Base-by-base conservation (phyloP, 2,329 filamentous ascomycete species). In the Fusarium dlaminii region DNA sequence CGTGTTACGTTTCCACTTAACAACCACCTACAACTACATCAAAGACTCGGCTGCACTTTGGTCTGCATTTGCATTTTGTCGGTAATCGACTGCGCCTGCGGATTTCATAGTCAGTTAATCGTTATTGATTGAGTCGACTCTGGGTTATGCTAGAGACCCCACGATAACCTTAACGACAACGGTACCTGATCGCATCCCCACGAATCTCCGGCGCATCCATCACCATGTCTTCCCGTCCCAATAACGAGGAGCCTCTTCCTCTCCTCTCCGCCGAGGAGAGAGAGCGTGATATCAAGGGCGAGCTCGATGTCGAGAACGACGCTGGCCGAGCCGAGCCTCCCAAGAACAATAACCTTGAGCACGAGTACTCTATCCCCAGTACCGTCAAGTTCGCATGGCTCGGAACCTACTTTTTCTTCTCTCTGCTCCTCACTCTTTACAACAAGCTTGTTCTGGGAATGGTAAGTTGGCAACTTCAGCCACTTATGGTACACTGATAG, bases 381-480 rank as follows among this genome's bases (percentile, higher is more conserved):
- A 81, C 82, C 39, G 82, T 84, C 79, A 87, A 87, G 79, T 86
- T 87, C 71, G 81, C 84, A 59, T 87, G 86, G 84, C 79, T 88
- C 36, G 85, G 84, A 34, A 83, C 85, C 63, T 89, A 89, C 78
- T 89, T 89, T 77, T 82, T 86, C 76, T 84, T 85, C 75, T 85
- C 83, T 24, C 77, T 85, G 29, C 74, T 82, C 65, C 80, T 90
- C 62, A 90, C 88, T 13, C 82, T 90, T 29, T 90, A 89, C 79
- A 90, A 90, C 82, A 90, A 90, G 80, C 82, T 88, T 36, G 86
- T 90, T 29, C 80, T 90, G 64, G 86, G 86, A 75, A 84, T 84
- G 79, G 86, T 87, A 78, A 75, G 83, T 82, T 48, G 15, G 30
- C 48, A 30, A 37, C 30, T 39, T 32, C 6, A 30, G n/a, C 15